Evolutionary conservation across 305 asterid species (phyloP), one percentile per base, ranked within the genome.

Genomic region (Fraxinus paxiana): DNA sequence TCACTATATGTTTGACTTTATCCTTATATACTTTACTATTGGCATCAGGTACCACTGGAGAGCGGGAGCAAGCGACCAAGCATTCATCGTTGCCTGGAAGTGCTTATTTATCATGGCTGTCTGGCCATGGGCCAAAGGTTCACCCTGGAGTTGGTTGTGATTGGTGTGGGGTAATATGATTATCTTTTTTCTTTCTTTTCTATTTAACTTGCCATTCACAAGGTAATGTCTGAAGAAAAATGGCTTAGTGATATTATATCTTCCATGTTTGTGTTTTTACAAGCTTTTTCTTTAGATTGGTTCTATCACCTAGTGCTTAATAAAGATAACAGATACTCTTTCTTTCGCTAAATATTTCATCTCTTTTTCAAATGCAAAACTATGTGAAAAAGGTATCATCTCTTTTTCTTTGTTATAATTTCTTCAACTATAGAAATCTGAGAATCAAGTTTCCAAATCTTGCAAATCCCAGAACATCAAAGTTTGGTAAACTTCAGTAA

Each of bases 111-210:
- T 46, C 85, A 20, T 79, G 78, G 85, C 77, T 56, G 28, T 73
- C 87, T 10, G 84, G 82, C 83, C 22, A 26, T 33, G 85, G 85
- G 77, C 82, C 82, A 24, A 77, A 82, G 41, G 77, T 84, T 88
- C 97, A 92, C 84, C 34, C 80, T 46, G 83, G 73, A 17, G 90
- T 74, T 70, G 97, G 97, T 79, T 92, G 97, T 84, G 97, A 92
- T 87, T 87, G 87, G 77, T 92, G 97, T 77, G 97, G 97, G 94
- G 97, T 92, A 91, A 86, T 77, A 26, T 56, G 43, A 38, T 63
- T 37, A 20, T 48, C 61, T 33, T n/a, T 80, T 73, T 7, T 24
- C 65, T 71, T 78, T 37, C 70, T 77, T 54, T 17, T 34, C 59
- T 22, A 24, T 80, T 73, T 13, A 30, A 26, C 3, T 76, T 9